phyloP scores from a whole-genome alignment of 176 grass and related monocot species.

The Rhynchospora tenuis region DNA sequence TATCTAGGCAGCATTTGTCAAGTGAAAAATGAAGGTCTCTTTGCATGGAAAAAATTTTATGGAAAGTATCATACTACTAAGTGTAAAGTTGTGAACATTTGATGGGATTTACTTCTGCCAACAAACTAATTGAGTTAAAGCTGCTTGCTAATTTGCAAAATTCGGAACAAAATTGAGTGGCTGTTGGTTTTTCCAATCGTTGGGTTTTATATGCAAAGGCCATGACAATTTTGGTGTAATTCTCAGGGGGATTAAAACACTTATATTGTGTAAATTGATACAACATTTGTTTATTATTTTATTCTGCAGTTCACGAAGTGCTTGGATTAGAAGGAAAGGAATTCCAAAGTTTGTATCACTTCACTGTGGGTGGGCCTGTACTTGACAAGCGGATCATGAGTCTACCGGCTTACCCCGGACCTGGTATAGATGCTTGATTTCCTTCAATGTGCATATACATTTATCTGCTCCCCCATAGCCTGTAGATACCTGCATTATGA shows the following conservation, averaged over 20 bases:
- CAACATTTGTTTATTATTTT: background rate
- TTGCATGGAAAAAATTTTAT: background rate
- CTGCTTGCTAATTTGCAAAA: background rate
- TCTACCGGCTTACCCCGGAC: constrained; percentile 79
- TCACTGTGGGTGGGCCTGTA: constrained; percentile 67
- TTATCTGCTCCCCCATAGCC: background rate
- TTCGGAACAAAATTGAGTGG: background rate
- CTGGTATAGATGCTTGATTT: constrained; percentile 60
- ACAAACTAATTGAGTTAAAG: background rate
- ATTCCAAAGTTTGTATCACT: constrained; percentile 94
- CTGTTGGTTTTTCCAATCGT: background rate
- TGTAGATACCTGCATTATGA: background rate
- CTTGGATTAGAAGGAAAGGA: constrained; percentile 68
- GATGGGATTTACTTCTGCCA: background rate
- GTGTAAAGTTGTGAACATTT: background rate
- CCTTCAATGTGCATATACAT: background rate
- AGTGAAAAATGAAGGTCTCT: background rate
- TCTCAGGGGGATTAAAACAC: background rate
- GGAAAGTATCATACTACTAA: background rate
- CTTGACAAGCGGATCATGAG: constrained; percentile 78
- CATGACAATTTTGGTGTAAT: background rate
- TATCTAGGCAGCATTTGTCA: background rate
- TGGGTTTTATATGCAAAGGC: background rate
- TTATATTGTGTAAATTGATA: background rate
- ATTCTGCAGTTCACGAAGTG: constrained; percentile 76